Evolutionary conservation across 2,329 filamentous ascomycete genomes (phyloP).

Genomic region (Pseudogymnoascus sp.): DNA sequence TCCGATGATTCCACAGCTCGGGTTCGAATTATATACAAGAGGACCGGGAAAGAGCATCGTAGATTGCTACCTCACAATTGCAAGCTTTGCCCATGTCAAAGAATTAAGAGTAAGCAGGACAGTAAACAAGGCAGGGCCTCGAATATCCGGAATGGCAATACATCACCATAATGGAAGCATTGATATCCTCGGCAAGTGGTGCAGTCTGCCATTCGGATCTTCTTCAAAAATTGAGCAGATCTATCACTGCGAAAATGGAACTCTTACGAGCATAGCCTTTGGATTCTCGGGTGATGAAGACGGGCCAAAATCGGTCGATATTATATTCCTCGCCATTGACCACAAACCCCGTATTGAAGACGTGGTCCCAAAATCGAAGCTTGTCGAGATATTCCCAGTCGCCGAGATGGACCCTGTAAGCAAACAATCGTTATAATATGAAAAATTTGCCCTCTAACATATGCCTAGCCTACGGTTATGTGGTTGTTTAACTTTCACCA

Average conservation of each 20-base stretch:
- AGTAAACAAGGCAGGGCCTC: background rate
- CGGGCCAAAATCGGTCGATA: background rate
- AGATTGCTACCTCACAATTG: background rate
- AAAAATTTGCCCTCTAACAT: background rate
- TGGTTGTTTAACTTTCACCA: background rate
- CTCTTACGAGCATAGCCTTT: slow-evolving; percentile 8
- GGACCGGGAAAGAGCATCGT: background rate
- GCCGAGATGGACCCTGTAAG: background rate
- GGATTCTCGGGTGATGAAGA: background rate
- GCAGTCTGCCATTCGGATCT: background rate
- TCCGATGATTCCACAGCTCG: too few relatives aligned
- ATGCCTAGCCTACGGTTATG: background rate
- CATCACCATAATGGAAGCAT: slow-evolving; percentile 7
- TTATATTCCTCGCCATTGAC: background rate
- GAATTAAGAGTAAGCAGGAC: background rate
- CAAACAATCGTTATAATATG: background rate
- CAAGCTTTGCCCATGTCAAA: background rate
- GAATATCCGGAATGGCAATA: background rate
- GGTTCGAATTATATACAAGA: too few relatives aligned
- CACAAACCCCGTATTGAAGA: background rate
- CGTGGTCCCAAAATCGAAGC: background rate
- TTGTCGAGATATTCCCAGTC: background rate
- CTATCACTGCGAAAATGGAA: background rate
- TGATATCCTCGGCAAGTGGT: slow-evolving; percentile 1
- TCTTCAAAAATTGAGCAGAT: background rate